Conservation (phyloP, 1,284 basidiomycete genomes). For the Ustilago curta region DNA sequence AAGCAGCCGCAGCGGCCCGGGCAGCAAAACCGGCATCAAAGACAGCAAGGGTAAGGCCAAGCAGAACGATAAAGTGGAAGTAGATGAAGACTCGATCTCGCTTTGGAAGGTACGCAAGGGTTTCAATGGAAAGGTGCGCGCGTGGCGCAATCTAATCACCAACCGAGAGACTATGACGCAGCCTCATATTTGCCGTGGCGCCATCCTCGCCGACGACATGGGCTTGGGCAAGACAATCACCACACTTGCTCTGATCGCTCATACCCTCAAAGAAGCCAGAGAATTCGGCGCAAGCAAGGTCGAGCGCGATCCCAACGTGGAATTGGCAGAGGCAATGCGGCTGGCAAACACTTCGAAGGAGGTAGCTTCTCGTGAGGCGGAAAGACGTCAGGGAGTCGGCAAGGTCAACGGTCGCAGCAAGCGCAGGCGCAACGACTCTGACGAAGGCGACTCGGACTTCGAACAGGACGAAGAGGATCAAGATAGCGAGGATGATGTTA, state of each 20-base stretch:
- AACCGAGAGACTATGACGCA: conserved; percentile 78
- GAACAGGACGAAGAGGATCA: conserved; percentile 11
- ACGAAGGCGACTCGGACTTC: conserved; percentile 10
- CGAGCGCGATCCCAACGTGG: conserved; percentile 15
- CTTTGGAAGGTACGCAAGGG: conserved; percentile 80
- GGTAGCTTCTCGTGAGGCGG: conserved; percentile 1
- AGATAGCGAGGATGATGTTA: conserved; percentile 22
- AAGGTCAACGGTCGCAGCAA: conserved; percentile 11
- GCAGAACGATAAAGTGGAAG: background rate
- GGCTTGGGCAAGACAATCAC: conserved; percentile 98
- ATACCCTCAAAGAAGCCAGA: conserved; percentile 80
- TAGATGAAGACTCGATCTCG: conserved; percentile 74
- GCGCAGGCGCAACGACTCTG: conserved; percentile 20
- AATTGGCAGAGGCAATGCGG: conserved; percentile 21
- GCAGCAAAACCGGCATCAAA: background rate
- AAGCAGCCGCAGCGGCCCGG: conserved; percentile 1
- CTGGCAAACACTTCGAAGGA: background rate
- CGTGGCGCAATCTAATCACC: conserved; percentile 83
- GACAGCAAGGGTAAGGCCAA: conserved; percentile 14
- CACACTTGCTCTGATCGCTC: conserved; percentile 87
- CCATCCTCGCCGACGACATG: conserved; percentile 82
- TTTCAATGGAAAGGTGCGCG: conserved; percentile 70
- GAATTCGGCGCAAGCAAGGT: conserved; percentile 74
- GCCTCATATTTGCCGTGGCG: conserved; percentile 80
- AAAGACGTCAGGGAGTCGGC: conserved; percentile 11